Base-by-base conservation (phyloP, 2,329 filamentous ascomycete genomes). In the Chalaropsis ovoidea region DNA sequence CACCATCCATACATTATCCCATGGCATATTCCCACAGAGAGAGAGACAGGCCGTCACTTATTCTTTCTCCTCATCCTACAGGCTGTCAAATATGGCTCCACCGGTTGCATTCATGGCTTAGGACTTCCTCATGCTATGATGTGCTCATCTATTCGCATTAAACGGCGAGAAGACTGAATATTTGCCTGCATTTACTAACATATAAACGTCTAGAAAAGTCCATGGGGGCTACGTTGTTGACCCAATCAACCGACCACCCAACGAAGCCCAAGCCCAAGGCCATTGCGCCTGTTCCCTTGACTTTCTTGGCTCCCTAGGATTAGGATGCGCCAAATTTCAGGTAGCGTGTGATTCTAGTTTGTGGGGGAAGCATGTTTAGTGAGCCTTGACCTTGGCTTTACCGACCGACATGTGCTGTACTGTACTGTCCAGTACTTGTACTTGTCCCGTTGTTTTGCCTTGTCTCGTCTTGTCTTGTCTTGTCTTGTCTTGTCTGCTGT, bases 291-390 rank as follows among this genome's bases (percentile, higher is more conserved):
- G 52, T 35, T 56, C 52, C 52, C 27, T 58, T 58, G 13, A 8
- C 52, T 58, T 35, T 24, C 52, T 58, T 58, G 52, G 52, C 24
- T 31, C 19, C 19, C 47, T 31, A 3, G 52, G 24, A 58, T 31
- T 31, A 58, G 52, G 52, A 58, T 17, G 27, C 13, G 52, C 52
- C 17, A 17, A 58, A 39, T 17, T 35, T 35, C 52, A 58, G 24
- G 52, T 35, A 31, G 52, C 27, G 31, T 31, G 22, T 58, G 52
- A 31, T 58, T 58, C 52, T 24, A 19, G 52, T 58, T 58, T 58
- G 52, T n/a, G 52, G 24, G 52, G 52, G 27, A 10, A 39, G 27
- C 13, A 58, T 31, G 13, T 17, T 35, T 58, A 35, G 47, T 19
- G n/a, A 47, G 15, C 43, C 43, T n/a, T 47, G 43, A 47, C 43